These are phyloP conservation scores for Cladosporium sp. DNA, from an alignment of 2,329 filamentous ascomycete genomes.

Conservation along the genomic window DNA sequence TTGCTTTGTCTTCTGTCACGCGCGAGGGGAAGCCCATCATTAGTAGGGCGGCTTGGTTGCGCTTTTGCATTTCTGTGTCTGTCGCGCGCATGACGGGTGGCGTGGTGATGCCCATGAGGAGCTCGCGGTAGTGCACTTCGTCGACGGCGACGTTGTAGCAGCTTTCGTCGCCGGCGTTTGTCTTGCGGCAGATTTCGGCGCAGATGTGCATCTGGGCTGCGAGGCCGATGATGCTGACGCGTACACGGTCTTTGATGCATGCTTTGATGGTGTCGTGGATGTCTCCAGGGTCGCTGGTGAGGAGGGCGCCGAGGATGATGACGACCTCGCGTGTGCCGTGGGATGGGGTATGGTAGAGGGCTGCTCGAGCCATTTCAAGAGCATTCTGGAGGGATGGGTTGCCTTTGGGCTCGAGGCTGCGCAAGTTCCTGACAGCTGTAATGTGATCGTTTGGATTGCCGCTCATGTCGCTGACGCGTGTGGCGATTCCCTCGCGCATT, in stretches of 20 bases:
- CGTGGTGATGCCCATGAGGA: constrained; percentile 83
- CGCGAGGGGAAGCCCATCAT: constrained; percentile 98
- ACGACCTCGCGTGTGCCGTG: constrained; percentile 92
- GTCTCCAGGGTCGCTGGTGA: constrained; percentile 88
- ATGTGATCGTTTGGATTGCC: constrained; percentile 89
- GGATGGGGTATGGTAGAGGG: constrained; percentile 84
- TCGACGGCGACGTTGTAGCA: constrained; percentile 81
- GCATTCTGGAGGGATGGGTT: constrained; percentile 73
- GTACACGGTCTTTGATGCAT: constrained; percentile 75
- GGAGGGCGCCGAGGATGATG: constrained; percentile 82
- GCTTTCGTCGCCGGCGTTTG: constrained; percentile 71
- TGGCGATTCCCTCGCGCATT: constrained; percentile 85
- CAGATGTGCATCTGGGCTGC: constrained; percentile 91
- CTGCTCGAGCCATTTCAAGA: constrained; percentile 87
- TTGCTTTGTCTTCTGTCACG: constrained; percentile 64
- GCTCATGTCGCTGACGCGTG: constrained; percentile 79
- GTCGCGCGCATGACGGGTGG: constrained; percentile 69
- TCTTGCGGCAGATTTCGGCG: constrained; percentile 77
- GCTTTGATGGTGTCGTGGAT: constrained; percentile 82
- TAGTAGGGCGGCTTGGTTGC: constrained; percentile 55
- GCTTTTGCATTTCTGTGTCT: constrained; percentile 27
- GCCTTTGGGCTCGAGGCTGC: constrained; percentile 42
- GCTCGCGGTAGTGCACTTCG: constrained; percentile 78
- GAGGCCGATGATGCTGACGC: constrained; percentile 82
- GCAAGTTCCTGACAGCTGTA: constrained; percentile 59